Percentiles rank a stretch among this genome's conserved stretches.
These are phyloP conservation scores for Cyberlindnera galapagoensis DNA, from an alignment of 805 yeast genomes.

Conservation along the genomic window DNA sequence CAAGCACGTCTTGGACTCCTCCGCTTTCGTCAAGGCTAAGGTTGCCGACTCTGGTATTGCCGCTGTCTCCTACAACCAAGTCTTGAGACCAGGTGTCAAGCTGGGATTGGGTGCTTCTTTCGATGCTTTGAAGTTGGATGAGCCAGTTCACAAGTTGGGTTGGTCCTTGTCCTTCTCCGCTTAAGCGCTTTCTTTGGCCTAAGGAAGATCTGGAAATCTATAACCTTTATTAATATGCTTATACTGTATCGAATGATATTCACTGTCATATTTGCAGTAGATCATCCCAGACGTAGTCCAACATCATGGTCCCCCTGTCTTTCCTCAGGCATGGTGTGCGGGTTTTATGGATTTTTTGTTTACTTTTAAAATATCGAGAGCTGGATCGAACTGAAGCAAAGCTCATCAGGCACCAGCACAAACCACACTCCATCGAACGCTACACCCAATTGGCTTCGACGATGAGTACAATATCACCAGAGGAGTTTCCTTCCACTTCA, in stretches of 20 bases:
- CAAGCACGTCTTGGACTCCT: slow-evolving; percentile 82
- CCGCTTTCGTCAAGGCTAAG: slow-evolving; percentile 94
- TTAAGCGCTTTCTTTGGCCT: too few species aligned
- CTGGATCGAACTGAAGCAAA: too few species aligned
- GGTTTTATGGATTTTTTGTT: too few species aligned
- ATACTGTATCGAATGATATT: too few species aligned
- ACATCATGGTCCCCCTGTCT: too few species aligned
- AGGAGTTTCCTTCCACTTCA: slow-evolving; percentile 14
- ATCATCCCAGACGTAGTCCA: too few species aligned
- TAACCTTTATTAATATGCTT: too few species aligned
- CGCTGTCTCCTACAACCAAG: slow-evolving; percentile 90
- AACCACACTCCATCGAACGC: background rate
- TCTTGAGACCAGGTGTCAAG: slow-evolving; percentile 91
- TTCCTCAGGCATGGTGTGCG: too few species aligned
- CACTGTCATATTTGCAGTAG: too few species aligned
- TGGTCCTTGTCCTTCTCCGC: slow-evolving; percentile 90
- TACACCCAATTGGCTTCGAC: background rate
- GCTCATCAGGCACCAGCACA: too few species aligned
- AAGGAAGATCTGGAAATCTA: too few species aligned
- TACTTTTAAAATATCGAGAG: slow-evolving; percentile 1
- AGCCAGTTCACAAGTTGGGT: slow-evolving; percentile 98
- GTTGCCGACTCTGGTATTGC: slow-evolving; percentile 94
- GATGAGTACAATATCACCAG: slow-evolving; percentile 16
- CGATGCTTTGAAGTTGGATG: slow-evolving; percentile 91
- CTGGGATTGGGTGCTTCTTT: slow-evolving; percentile 96